Percentiles rank a stretch among this genome's conserved stretches.
phyloP scores from a whole-genome alignment of 2,329 filamentous ascomycete genomes.

The Neoarthrinium moseri region DNA sequence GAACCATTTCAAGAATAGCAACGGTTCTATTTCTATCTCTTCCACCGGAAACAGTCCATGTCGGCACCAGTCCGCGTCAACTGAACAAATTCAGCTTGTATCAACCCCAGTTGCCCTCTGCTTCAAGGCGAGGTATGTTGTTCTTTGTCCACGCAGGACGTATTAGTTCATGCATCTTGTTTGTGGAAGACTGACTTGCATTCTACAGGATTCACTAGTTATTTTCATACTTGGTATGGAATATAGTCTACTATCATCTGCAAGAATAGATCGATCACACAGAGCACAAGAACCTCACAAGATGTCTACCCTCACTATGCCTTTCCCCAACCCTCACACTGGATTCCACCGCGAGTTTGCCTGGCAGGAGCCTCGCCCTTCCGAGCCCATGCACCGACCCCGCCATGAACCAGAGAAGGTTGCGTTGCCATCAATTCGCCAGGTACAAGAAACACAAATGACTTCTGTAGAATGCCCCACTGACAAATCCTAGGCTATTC shows the following conservation, averaged over 20 bases:
- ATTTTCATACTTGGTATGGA: slow-evolving; percentile 33
- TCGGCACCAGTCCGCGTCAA: not conserved
- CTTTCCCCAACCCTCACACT: slow-evolving; percentile 38
- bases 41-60: slow-evolving; percentile 4
- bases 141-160: not conserved
- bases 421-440: slow-evolving; percentile 50
- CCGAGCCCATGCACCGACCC: slow-evolving; percentile 33
- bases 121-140: slow-evolving; percentile 9
- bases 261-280: slow-evolving; percentile 22
- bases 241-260: slow-evolving; percentile 35
- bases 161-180: not conserved
- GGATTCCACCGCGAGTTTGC: slow-evolving; percentile 37
- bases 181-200: slow-evolving; percentile 9
- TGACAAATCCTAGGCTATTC: slow-evolving; percentile 37
- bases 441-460: slow-evolving; percentile 34
- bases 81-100: not conserved
- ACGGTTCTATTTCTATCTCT: slow-evolving; percentile 1
- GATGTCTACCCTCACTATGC: slow-evolving; percentile 51
- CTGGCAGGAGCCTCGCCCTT: slow-evolving; percentile 36
- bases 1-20: slow-evolving; percentile 1
- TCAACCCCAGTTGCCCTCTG: not conserved
- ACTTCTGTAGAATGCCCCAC: slow-evolving; percentile 6
- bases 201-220: slow-evolving; percentile 10
- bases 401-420: slow-evolving; percentile 38
- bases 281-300: slow-evolving; percentile 30